Conservation (phyloP, 1,139 yeast species). For the Yamadazyma oceani region DNA sequence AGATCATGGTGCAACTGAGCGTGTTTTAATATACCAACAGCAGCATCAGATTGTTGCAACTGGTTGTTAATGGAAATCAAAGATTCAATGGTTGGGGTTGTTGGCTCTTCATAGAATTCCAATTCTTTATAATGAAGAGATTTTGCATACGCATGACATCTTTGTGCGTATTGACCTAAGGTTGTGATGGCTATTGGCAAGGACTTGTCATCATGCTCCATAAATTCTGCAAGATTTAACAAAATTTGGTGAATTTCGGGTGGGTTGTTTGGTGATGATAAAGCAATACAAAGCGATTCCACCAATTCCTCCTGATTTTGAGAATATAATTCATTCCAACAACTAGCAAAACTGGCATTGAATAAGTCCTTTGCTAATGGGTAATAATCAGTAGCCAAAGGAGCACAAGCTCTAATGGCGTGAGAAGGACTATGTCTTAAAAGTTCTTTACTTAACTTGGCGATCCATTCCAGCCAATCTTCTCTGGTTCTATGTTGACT, state of each 20-base stretch:
- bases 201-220: slow-evolving; percentile 97
- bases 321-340: slow-evolving; percentile 93
- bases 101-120: slow-evolving; percentile 91
- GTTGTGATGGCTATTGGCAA: slow-evolving; percentile 88
- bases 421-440: slow-evolving; percentile 93
- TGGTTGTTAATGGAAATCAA: slow-evolving; percentile 91
- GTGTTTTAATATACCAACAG: slow-evolving; percentile 92
- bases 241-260: slow-evolving; percentile 94
- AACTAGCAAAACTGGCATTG: slow-evolving; percentile 92
- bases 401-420: slow-evolving; percentile 91
- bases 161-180: slow-evolving; percentile 87
- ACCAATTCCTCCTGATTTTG: slow-evolving; percentile 90
- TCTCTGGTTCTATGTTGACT: slow-evolving; percentile 85
- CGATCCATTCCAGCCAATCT: slow-evolving; percentile 98
- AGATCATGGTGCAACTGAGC: slow-evolving; percentile 93
- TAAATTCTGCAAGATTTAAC: slow-evolving; percentile 86
- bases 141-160: slow-evolving; percentile 97
- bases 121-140: slow-evolving; percentile 94
- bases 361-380: slow-evolving; percentile 90
- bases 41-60: slow-evolving; percentile 95
- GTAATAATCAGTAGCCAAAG: slow-evolving; percentile 82
- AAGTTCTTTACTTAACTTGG: slow-evolving; percentile 80
- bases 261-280: slow-evolving; percentile 88
- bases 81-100: slow-evolving; percentile 89
- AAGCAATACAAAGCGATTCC: slow-evolving; percentile 79